Evolutionary conservation across 257 asterid genomes (phyloP), one percentile per base, ranked within the genome.

Genomic region (Ilex asprella): DNA sequence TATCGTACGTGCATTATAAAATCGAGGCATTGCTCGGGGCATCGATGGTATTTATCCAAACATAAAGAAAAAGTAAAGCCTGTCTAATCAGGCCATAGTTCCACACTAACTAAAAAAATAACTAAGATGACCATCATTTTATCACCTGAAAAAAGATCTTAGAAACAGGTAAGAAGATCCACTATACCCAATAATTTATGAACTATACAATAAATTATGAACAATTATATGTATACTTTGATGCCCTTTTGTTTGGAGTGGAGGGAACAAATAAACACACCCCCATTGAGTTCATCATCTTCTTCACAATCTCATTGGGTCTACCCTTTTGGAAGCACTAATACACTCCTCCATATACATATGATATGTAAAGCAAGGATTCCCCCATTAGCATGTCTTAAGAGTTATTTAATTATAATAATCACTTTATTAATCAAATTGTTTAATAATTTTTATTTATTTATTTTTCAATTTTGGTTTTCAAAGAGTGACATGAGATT

Each of bases 211-310:
- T 12, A 15, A 4, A 15, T 49, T 49, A 49, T 35, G 14, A 3
- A 15, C 16, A 49, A 49, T 49, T 49, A 74, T 69, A 73, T 63
- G 64, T 54, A 76, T 70, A 70, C 61, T 41, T 75, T 83, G 79
- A 80, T 76, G 76, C 84, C 83, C 39, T 49, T 44, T 71, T 79
- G 95, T 81, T 78, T 83, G 92, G 91, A 83, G 84, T 76, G 79
- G 84, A 70, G 94, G 92, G 88, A 85, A 85, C 95, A 83, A 49
- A 69, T 73, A 69, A 61, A 53, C 74, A 71, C 70, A 71, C 76
- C 81, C 81, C 79, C 72, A 75, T 85, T 80, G 49, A 79, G 83
- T 76, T 72, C 72, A 63, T 7, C 54, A 7, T n/a, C 14, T 46
- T 55, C 35, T 47, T 39, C 39, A 50, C 10, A 57, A 69, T 63